These are phyloP conservation scores for Brassica hybrid DNA, from an alignment of 441 rosid species.

Conservation along the genomic window DNA sequence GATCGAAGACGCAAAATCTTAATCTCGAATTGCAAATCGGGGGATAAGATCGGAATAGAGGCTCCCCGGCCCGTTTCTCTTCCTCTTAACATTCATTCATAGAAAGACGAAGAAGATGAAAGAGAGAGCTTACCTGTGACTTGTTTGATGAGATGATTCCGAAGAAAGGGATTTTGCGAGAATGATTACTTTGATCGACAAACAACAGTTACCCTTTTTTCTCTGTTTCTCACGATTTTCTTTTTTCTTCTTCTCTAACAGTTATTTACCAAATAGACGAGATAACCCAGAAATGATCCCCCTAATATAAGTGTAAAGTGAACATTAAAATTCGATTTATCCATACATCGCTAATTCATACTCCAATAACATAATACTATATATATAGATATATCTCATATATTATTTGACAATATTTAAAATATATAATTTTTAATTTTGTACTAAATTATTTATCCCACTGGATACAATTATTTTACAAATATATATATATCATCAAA, in stretches of 20 bases:
- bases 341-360: too few species aligned
- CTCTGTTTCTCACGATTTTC: not conserved
- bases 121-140: not conserved
- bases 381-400: too few species aligned
- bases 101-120: not conserved
- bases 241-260: not conserved
- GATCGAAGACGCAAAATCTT: not conserved
- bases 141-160: not conserved
- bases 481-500: too few species aligned
- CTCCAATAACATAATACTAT: too few species aligned
- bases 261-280: not conserved
- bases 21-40: slow-evolving; percentile 1
- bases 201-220: not conserved
- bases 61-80: not conserved
- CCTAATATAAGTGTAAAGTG: not conserved
- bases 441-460: too few species aligned
- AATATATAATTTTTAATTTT: too few species aligned
- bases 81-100: not conserved
- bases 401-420: too few species aligned
- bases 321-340: too few species aligned
- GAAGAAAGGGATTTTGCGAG: not conserved
- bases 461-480: too few species aligned
- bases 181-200: not conserved
- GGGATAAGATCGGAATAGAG: not conserved
- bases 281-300: not conserved